Conservation (phyloP, 495 filamentous ascomycete genomes). For the Talaromyces proteolyticus region DNA sequence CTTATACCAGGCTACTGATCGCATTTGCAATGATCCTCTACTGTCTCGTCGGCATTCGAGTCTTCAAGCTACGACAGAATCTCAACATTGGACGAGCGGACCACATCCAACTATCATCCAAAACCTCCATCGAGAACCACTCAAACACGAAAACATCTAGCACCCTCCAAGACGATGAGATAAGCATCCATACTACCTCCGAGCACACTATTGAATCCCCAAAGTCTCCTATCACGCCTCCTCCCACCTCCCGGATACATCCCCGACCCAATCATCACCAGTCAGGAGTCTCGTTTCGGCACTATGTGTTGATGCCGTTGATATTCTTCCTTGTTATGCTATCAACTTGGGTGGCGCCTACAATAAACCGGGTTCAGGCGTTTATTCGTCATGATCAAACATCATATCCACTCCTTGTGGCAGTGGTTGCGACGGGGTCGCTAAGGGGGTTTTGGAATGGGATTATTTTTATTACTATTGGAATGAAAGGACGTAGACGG, state of each 20-base stretch:
- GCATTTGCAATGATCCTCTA: conserved; percentile 32
- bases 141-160: conserved; percentile 9
- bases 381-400: conserved; percentile 25
- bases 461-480: conserved; percentile 35
- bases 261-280: conserved; percentile 1
- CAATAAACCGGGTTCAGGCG: conserved; percentile 28
- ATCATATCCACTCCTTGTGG: conserved; percentile 30
- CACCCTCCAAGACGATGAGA: background rate
- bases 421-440: conserved; percentile 32
- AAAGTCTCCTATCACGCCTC: background rate
- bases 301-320: conserved; percentile 43
- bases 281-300: conserved; percentile 33
- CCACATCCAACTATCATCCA: conserved; percentile 17
- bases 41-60: conserved; percentile 31
- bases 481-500: conserved; percentile 27
- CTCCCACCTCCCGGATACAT: background rate
- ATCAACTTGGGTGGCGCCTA: conserved; percentile 39
- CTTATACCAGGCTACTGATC: conserved; percentile 27
- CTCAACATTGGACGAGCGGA: conserved; percentile 28
- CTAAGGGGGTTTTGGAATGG: conserved; percentile 45
- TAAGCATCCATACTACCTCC: background rate
- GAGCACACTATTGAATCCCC: background rate
- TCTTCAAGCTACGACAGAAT: conserved; percentile 29
- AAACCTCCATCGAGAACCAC: conserved; percentile 3
- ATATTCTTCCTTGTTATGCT: conserved; percentile 41